Percentiles rank a stretch among this genome's conserved stretches.
Evolutionary conservation across 148 eudicot species (phyloP).

Genomic region (Euryodendron excelsum): DNA sequence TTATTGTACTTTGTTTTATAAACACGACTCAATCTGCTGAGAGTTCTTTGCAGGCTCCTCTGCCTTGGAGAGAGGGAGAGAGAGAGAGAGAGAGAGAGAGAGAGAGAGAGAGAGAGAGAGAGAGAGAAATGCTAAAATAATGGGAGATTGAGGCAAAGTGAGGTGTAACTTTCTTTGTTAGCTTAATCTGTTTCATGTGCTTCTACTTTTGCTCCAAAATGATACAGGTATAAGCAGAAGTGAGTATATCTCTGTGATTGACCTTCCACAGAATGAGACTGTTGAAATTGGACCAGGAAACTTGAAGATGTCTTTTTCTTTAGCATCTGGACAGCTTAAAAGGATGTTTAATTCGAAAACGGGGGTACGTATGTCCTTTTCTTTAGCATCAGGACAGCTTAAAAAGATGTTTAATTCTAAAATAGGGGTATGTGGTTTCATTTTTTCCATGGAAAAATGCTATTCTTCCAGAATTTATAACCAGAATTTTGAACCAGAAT

Average conservation of each 20-base stretch:
- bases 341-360: constrained; percentile 63
- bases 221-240: constrained; percentile 38
- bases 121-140: neutral
- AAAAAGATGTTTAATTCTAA: constrained; percentile 56
- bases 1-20: neutral
- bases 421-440: constrained; percentile 53
- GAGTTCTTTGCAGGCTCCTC: neutral
- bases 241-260: constrained; percentile 21
- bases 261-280: constrained; percentile 34
- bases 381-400: constrained; percentile 57
- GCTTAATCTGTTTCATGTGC: neutral
- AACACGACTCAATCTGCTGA: neutral
- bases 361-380: constrained; percentile 74
- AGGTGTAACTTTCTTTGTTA: neutral
- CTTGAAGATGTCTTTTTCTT: constrained; percentile 71
- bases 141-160: neutral
- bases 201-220: constrained; percentile 12
- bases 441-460: neutral
- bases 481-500: too few relatives aligned
- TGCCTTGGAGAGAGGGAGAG: neutral
- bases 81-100: neutral
- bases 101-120: neutral
- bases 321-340: constrained; percentile 52
- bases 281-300: constrained; percentile 77
- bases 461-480: too few relatives aligned